These are phyloP conservation scores for Pseudogymnoascus sp. DNA, from an alignment of 2,329 filamentous ascomycete species.

Conservation along the genomic window DNA sequence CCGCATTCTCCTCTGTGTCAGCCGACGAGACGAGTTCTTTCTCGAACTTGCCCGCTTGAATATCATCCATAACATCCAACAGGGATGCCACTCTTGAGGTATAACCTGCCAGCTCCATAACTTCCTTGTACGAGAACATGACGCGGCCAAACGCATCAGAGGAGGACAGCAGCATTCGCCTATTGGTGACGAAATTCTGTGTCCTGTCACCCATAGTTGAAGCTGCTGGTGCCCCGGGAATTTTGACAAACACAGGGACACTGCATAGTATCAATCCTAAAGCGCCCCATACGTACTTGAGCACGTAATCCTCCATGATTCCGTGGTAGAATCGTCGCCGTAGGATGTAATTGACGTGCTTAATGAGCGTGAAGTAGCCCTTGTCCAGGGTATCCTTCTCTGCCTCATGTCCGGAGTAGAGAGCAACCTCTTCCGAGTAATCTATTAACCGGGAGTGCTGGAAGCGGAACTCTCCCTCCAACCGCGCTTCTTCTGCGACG, in stretches of 20 bases:
- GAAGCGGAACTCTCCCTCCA: constrained; percentile 95
- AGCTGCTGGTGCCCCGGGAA: constrained; percentile 55
- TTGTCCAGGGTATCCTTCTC: constrained; percentile 97
- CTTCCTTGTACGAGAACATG: constrained; percentile 97
- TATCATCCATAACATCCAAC: constrained; percentile 89
- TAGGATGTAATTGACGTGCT: constrained; percentile 93
- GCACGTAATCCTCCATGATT: constrained; percentile 99
- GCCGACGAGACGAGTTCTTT: constrained; percentile 94
- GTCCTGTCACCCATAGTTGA: constrained; percentile 64
- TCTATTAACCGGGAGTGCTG: constrained; percentile 93
- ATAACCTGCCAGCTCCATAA: constrained; percentile 92
- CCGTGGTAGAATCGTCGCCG: constrained; percentile 88
- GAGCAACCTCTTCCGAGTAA: constrained; percentile 87
- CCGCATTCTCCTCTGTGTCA: constrained; percentile 71
- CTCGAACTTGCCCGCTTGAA: constrained; percentile 82
- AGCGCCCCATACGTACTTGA: constrained; percentile 99
- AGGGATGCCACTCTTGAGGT: constrained; percentile 86
- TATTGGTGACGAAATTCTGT: constrained; percentile 84
- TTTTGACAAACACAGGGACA: constrained; percentile 90
- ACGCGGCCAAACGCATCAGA: constrained; percentile 93
- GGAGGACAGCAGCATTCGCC: constrained; percentile 82
- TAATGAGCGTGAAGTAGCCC: constrained; percentile 97
- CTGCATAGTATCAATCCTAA: constrained; percentile 86
- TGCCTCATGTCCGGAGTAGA: constrained; percentile 85
- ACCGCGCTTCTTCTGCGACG: constrained; percentile 86